A percentile compares a stretch with the other conserved stretches of the same genome.
phyloP scores from a whole-genome alignment of 148 eudicot species.

The Persicaria tinctoria region DNA sequence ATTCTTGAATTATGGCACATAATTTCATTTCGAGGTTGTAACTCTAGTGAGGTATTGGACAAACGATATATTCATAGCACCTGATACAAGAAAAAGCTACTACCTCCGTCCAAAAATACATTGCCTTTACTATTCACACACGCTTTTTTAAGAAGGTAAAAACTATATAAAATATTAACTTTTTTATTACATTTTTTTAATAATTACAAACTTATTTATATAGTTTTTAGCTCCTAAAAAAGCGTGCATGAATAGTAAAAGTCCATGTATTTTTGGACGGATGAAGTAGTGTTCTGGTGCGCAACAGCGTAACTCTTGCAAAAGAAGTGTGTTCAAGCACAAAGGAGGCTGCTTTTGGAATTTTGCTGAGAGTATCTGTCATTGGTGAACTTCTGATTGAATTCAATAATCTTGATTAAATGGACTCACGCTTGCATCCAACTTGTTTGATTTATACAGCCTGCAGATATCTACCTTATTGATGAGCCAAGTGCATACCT shows the following conservation, averaged over 20 bases:
- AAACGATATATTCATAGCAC: background rate
- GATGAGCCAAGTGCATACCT: slow-evolving; percentile 98
- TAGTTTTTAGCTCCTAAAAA: too few relatives aligned
- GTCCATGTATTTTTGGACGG: too few relatives aligned
- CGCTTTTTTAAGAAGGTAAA: too few relatives aligned
- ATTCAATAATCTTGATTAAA: background rate
- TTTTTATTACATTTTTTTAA: too few relatives aligned
- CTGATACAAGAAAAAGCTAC: background rate
- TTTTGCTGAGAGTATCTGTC: background rate
- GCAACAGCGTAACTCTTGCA: background rate
- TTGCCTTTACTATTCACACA: too few relatives aligned
- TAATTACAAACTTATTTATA: too few relatives aligned
- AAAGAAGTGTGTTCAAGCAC: background rate
- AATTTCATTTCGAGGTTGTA: background rate
- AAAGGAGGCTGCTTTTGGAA: background rate
- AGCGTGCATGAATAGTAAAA: too few relatives aligned
- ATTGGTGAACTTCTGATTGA: background rate
- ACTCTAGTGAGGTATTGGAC: too few relatives aligned
- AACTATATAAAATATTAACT: too few relatives aligned
- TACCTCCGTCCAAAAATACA: too few relatives aligned
- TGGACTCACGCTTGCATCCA: background rate
- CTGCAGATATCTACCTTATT: slow-evolving; percentile 89
- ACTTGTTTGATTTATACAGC: slow-evolving; percentile 41
- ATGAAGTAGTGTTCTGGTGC: background rate
- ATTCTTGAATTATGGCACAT: background rate